Evolutionary conservation across 2,329 filamentous ascomycete species (phyloP), one percentile per base, ranked within the genome.

Genomic region (Thielaviopsis euricoi): DNA sequence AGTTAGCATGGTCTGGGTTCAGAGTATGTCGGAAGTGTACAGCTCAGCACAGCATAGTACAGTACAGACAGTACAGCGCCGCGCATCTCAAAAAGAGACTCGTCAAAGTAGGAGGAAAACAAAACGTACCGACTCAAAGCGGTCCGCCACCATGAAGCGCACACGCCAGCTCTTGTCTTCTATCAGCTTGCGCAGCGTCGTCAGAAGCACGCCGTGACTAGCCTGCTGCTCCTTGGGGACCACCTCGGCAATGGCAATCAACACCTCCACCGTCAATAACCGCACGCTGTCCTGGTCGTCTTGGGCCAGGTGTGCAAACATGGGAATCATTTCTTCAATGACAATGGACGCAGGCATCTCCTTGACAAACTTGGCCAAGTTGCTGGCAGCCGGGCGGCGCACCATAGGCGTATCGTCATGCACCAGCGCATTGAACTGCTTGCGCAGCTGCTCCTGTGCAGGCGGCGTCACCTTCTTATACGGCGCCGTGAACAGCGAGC

Each of bases 131-230:
- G 97, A 96, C 73, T 98, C 93, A 68, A 96, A 98, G 69, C 89
- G 83, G 71, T 98, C 93, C 53, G 93, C 93, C 65, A 98, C 93
- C 93, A 98, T 98, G 73, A 97, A 98, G 69, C 93, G 83, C 61
- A 98, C 93, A 67, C 93, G 84, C 93, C 93, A 98, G 75, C 93
- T 97, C 81, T 97, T 98, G 71, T 98, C 93, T 67, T 96, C 93
- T 73, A 98, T 97, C 67, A 98, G 73, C 73, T 82, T 95, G 66
- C 93, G 85, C 67, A 98, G 75, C 52, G 91, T 89, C 55, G 88
- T 91, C 66, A 98, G 77, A 59, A 98, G 75, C 58, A 97, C 89
- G 56, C 91, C 93, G 67, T 97, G 91, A 72, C 90, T 96, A 52
- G 89, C 85, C 72, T 98, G 93, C 71, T 98, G 90, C 71, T 97